A percentile compares a stretch with the other conserved stretches of the same genome.
Conservation (phyloP, 768 basidiomycete genomes). For the Ramaria sp. region DNA sequence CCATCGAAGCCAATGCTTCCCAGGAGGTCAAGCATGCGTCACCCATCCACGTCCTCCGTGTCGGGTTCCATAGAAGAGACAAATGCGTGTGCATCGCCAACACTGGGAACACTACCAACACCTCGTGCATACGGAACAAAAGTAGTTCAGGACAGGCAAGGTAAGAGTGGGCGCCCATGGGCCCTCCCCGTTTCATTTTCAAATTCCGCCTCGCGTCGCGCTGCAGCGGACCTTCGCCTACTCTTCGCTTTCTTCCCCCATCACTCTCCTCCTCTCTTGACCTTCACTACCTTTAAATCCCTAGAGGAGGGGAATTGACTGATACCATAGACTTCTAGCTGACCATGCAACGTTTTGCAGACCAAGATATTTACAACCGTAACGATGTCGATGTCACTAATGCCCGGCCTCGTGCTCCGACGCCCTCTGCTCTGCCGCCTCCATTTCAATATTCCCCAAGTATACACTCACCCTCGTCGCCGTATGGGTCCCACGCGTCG, state of each 20-base stretch:
- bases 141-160: too few species aligned
- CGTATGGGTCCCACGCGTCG: background rate
- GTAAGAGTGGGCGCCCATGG: background rate
- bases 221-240: background rate
- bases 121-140: too few species aligned
- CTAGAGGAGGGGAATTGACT: background rate
- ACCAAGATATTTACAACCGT: background rate
- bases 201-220: background rate
- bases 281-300: background rate
- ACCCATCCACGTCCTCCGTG: background rate
- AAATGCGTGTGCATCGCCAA: background rate
- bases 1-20: background rate
- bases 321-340: background rate
- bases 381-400: background rate
- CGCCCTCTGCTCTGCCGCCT: background rate
- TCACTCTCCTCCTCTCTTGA: background rate
- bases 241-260: background rate
- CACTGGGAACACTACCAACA: too few species aligned
- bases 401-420: background rate
- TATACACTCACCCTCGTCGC: background rate
- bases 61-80: background rate
- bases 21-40: background rate
- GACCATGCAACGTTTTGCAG: constrained; percentile 5
- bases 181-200: background rate
- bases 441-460: background rate